Base-by-base conservation (phyloP, 1,284 basidiomycete species). In the Trametes hirsuta region DNA sequence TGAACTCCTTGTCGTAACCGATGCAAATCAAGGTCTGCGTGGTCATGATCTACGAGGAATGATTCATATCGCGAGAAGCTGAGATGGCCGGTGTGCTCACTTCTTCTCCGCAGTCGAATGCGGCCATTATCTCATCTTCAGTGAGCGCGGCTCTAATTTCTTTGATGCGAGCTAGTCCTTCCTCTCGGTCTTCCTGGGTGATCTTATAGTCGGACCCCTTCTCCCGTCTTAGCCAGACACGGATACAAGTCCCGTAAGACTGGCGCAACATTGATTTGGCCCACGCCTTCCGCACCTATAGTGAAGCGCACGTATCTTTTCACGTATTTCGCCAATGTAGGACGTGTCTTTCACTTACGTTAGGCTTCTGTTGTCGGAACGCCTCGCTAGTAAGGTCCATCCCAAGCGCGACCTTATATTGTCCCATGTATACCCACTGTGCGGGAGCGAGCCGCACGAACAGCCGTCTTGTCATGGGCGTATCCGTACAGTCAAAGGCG, bases 371-470 rank as follows among this genome's bases (percentile, higher is more conserved):
- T 18, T 46, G 11, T 44, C 37, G 50, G 37, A 48, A 58, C 12
- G 22, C 30, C 14, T 37, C 39, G 18, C 41, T 14, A 3, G 52
- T 59, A 10, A 59, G 46, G 4, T 52, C 42, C 42, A 11, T 18
- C 4, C 58, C 58, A 4, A 52, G 45, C 12, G 6, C 25, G 8
- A 39, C 34, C 41, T 8, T n/a, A 40, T 59, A 59, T 44, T 59
- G 41, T 3, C 58, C 58, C 47, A 59, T 42, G 35, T 54, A 59
- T 11, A 59, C 25, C 58, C 58, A 54, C 6, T 42, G 30, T 9
- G 15, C 25, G 6, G 34, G 14, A 4, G 8, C 41, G 12, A 54
- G n/a, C 14, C 52, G 35, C 4, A 54, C 52, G 24, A 59, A 59
- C 1, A 52, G 53, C 18, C 58, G 41, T 35, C 30, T 48, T 4